Evolutionary conservation across 2,329 filamentous ascomycete species (phyloP).

Genomic region (Ilyonectria sp.): DNA sequence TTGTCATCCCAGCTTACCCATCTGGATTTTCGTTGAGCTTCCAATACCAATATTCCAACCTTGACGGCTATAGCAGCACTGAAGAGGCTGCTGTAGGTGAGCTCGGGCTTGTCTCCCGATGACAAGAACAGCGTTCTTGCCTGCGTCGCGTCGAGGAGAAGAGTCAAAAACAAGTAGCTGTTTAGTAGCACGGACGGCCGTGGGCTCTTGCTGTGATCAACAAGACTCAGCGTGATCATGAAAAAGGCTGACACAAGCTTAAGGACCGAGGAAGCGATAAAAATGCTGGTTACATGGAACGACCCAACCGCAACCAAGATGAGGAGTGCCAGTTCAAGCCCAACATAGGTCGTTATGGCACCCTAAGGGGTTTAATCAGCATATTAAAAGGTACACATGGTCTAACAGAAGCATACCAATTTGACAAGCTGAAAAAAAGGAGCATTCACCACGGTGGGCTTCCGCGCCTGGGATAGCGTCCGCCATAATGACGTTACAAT

Average conservation of each 20-base stretch:
- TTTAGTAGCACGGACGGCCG: constrained; percentile 59
- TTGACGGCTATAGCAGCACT: constrained; percentile 52
- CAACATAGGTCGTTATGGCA: constrained; percentile 17
- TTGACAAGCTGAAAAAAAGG: constrained; percentile 26
- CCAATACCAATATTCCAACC: constrained; percentile 52
- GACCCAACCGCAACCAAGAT: constrained; percentile 21
- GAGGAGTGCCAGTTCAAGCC: constrained; percentile 25
- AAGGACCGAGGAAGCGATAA: constrained; percentile 17
- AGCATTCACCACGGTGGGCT: constrained; percentile 27
- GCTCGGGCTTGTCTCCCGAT: constrained; percentile 13
- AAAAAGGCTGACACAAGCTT: constrained; percentile 20
- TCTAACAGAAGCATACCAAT: background rate
- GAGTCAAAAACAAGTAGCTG: constrained; percentile 56
- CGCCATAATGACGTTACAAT: constrained; percentile 29
- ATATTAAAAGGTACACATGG: background rate
- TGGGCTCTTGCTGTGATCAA: constrained; percentile 51
- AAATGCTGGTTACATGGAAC: constrained; percentile 20
- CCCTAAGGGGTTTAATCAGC: background rate
- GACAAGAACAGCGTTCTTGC: constrained; percentile 56
- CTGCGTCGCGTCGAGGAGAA: constrained; percentile 58
- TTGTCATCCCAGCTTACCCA: constrained; percentile 54
- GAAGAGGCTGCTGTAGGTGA: constrained; percentile 46
- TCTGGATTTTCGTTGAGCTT: constrained; percentile 53
- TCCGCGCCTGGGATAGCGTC: constrained; percentile 19
- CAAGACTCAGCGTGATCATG: constrained; percentile 11